phyloP scores from a whole-genome alignment of 1,284 basidiomycete species.

The Ustilago nuda region DNA sequence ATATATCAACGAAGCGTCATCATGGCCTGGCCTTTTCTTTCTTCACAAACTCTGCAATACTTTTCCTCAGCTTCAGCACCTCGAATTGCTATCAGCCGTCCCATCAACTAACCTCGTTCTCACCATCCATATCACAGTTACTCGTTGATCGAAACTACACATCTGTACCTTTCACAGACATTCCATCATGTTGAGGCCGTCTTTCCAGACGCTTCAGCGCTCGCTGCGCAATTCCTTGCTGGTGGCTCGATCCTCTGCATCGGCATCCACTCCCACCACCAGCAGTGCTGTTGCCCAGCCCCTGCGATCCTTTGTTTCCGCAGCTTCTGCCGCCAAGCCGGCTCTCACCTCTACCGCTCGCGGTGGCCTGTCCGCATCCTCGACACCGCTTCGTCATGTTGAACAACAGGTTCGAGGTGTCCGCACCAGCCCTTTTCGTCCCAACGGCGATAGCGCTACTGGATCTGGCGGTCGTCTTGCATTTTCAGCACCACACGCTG shows the following conservation, averaged over 20 bases:
- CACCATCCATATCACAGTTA: not conserved
- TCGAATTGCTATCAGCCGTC: not conserved
- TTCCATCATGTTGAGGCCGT: constrained; percentile 42
- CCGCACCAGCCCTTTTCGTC: constrained; percentile 49
- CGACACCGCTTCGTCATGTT: constrained; percentile 22
- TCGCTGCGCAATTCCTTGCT: constrained; percentile 47
- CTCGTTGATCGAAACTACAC: not conserved
- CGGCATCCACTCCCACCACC: constrained; percentile 14
- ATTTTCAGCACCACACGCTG: constrained; percentile 54
- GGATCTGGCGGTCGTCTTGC: constrained; percentile 34
- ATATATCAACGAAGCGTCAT: constrained; percentile 1
- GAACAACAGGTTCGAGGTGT: constrained; percentile 51
- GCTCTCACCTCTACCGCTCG: constrained; percentile 13
- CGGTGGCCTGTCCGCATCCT: not conserved
- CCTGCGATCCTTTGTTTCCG: constrained; percentile 24
- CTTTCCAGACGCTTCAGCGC: constrained; percentile 45
- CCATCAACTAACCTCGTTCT: not conserved
- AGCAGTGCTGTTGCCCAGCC: constrained; percentile 36
- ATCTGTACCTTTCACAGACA: not conserved
- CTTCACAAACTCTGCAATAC: not conserved
- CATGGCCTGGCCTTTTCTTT: not conserved
- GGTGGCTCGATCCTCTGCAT: constrained; percentile 47
- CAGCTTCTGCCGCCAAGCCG: constrained; percentile 14
- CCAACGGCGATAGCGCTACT: constrained; percentile 23
- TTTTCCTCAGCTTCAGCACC: not conserved